Base-by-base conservation (phyloP, 768 basidiomycete species). In the Termitomyces sp. region DNA sequence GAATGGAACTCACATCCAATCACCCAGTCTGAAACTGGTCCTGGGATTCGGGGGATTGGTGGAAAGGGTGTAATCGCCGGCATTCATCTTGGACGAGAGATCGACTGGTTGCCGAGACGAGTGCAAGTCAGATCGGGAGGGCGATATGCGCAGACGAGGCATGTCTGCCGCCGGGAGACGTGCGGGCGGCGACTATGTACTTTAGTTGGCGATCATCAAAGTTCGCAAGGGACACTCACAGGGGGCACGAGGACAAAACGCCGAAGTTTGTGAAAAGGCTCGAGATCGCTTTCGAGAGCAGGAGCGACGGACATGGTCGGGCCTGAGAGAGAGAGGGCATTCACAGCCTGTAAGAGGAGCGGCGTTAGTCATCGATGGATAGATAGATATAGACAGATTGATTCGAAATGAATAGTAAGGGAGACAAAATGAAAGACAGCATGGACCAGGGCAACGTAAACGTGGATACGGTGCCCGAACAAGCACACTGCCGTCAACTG, bases 21-120 rank as follows among this genome's bases (percentile, higher is more conserved):
- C 88, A 16, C 88, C 88, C 5, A 80, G 73, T 64, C 88, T 77
- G 70, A 89, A 89, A 64, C 76, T 82, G 3, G 81, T 82, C 65
- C 81, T 79, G 14, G 86, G 84, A 67, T 88, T 89, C 13, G 88
- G 88, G 5, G 88, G 88, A 63, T 89, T 89, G 64, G 70, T 82
- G 18, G 87, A 89, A 55, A 88, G 75, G 5, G 83, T 77, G 61
- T 84, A 87, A 36, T 80, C 79, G 49, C 72, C 68, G 36, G 56
- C 58, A 46, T 46, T 58, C 58, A 68, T 63, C 44, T 61, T 50
- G 20, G 56, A 54, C 20, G 53, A 50, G 56, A 63, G 66, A 67
- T 64, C 62, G 55, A 63, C 57, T 53, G 62, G 28, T 43, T 43
- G 40, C 53, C 61, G 59, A 49, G 64, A 54, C 20, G 43, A 46